Evolutionary conservation across 208 protist genomes (phyloP), one percentile per base, ranked within the genome.

Genomic region (Angomonas ambiguus): DNA sequence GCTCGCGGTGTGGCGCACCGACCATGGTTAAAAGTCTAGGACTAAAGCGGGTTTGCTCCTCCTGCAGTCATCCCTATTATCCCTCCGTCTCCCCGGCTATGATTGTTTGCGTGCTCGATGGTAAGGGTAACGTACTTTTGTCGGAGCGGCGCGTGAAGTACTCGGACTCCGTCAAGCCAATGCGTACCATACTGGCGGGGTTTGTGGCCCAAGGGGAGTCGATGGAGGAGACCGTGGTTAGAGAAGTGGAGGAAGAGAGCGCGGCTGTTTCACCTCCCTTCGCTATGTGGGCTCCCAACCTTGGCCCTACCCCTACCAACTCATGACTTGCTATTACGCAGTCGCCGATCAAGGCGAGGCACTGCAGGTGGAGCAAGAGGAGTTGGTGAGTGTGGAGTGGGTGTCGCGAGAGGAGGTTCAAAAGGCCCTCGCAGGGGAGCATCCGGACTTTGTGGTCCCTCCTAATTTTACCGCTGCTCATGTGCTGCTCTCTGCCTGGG

Each of bases 271-370:
- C 41, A 77, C 41, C n/a, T 31, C 20, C 2, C 11, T 89, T 68
- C 67, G 71, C 55, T 86, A 89, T 72, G 27, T 85, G 24, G 77
- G 77, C 60, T 87, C 77, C 0, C 77, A 87, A 72, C 76, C 80
- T 20, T 87, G 72, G 51, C 79, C 79, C 22, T 82, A 69, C 53
- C 77, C 79, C 0, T 69, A 72, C 33, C 34, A 74, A 67, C 45
- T 89, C 30, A 89, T 89, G 83, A 24, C 72, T 28, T 67, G 67
- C 68, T 89, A 82, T 72, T 86, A 89, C 67, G 83, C 76, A 25
- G 62, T 85, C 25, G 79, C 76, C 0, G 61, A 67, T 0, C 27
- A 61, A 11, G 63, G 45, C 5, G 58, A 71, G 0, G 45, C 1
- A 0, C 58, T 89, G 0, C 49, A 65, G 1, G 60, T 72, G 20